phyloP scores from a whole-genome alignment of 2,329 filamentous ascomycete species.

The Talaromyces albobiverticillius region DNA sequence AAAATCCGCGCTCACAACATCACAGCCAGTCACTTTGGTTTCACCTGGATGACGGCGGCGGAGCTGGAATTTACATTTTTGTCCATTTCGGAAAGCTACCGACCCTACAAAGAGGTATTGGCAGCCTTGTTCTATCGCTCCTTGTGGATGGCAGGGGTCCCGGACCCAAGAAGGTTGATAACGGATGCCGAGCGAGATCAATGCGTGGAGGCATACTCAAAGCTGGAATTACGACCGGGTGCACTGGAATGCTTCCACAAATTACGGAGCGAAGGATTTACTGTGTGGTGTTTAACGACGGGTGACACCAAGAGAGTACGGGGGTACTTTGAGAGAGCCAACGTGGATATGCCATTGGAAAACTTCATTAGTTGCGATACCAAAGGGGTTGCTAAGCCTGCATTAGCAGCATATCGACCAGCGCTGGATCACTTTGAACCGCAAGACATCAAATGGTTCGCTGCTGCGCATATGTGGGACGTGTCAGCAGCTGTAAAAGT shows the following conservation, averaged over 20 bases:
- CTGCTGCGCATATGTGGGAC: conserved; percentile 61
- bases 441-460: conserved; percentile 51
- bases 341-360: conserved; percentile 50
- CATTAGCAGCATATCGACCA: conserved; percentile 45
- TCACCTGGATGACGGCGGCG: conserved; percentile 43
- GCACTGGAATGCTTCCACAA: conserved; percentile 37
- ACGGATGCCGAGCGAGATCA: conserved; percentile 39
- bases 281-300: conserved; percentile 54
- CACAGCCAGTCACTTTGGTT: conserved; percentile 39
- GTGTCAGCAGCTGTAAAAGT: conserved; percentile 50
- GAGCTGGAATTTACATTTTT: conserved; percentile 49
- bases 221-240: conserved; percentile 32
- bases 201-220: conserved; percentile 36
- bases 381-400: conserved; percentile 51
- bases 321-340: conserved; percentile 52
- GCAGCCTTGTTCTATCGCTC: conserved; percentile 44
- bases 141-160: conserved; percentile 39
- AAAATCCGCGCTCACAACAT: conserved; percentile 33
- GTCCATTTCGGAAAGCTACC: conserved; percentile 40
- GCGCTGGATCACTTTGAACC: conserved; percentile 42
- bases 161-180: conserved; percentile 36
- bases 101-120: conserved; percentile 40
- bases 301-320: conserved; percentile 50
- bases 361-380: conserved; percentile 54
- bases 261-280: conserved; percentile 46